Conservation (phyloP, 306 rosid species). For the Acacia confusa region DNA sequence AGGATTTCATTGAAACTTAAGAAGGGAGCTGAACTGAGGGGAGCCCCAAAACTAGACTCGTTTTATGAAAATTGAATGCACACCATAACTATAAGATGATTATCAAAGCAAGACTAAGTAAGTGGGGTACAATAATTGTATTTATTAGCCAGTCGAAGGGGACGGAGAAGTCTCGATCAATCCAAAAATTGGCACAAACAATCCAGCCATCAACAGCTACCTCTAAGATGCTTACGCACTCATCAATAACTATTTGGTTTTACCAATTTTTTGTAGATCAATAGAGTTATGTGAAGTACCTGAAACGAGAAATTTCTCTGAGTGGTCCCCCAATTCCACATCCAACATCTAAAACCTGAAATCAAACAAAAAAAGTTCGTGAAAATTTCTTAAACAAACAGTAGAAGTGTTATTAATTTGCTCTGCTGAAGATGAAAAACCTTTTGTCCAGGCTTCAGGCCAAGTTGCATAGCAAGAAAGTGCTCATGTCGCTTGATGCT, state of each 20-base stretch:
- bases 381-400: slow-evolving; percentile 6
- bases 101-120: neutral
- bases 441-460: slow-evolving; percentile 83
- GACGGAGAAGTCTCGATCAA: neutral
- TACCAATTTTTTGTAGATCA: neutral
- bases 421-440: slow-evolving; percentile 41
- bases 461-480: slow-evolving; percentile 88
- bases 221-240: neutral
- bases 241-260: neutral
- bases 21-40: neutral
- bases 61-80: neutral
- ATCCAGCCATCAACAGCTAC: neutral
- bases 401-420: slow-evolving; percentile 2
- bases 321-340: slow-evolving; percentile 98
- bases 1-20: slow-evolving; percentile 9
- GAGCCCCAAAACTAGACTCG: neutral
- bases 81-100: neutral
- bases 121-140: neutral
- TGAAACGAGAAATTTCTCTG: slow-evolving; percentile 85
- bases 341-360: slow-evolving; percentile 89
- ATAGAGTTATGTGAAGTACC: slow-evolving; percentile 38
- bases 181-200: neutral
- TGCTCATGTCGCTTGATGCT: slow-evolving; percentile 95
- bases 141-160: neutral
- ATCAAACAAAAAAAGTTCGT: neutral